Evolutionary conservation across 768 basidiomycete species (phyloP), one percentile per base, ranked within the genome.

Genomic region (Favolaschia claudopus): DNA sequence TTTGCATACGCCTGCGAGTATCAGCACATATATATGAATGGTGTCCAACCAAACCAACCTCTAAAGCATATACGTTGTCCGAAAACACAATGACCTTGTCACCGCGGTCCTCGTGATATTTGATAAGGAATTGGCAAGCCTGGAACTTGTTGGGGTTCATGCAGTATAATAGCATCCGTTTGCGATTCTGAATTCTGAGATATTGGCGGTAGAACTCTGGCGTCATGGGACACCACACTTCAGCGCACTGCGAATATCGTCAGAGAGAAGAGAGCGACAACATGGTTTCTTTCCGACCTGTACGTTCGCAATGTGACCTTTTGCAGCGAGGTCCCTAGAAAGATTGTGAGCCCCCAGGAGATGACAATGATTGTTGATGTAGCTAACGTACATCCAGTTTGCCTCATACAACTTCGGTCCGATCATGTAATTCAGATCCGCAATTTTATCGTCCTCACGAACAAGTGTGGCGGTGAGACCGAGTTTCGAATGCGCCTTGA

Each of bases 81-180:
- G 96, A 98, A 70, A 99, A 99, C 1, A 99, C 97, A 62, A 99
- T 99, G 65, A 99, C 93, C 77, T 99, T 99, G 77, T 99, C 97
- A 8, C 97, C 97, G 65, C 97, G 85, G 66, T 91, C 89, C 76
- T 99, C 97, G 71, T 99, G 97, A 66, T 95, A 99, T 70, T 95
- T 93, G 79, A 99, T 99, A 62, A 99, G 80, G 74, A 97, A 99
- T 69, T 99, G 97, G 72, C 96, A 98, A 15, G 96, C 95, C 75
- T 99, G 97, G 75, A 99, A 98, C 79, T 99, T 99, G 71, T 92
- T 94, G 14, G 97, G 97, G 70, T 99, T 99, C 97, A 99, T 99
- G 83, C 95, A 98, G 71, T 99, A 99, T 7, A 99, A 80, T 37
- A 99, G 81, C 87, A 97, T 97, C 64, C 93, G 88, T 74, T 96